Conservation (phyloP, 148 eudicot species). For the Hydrangea macrophylla region DNA sequence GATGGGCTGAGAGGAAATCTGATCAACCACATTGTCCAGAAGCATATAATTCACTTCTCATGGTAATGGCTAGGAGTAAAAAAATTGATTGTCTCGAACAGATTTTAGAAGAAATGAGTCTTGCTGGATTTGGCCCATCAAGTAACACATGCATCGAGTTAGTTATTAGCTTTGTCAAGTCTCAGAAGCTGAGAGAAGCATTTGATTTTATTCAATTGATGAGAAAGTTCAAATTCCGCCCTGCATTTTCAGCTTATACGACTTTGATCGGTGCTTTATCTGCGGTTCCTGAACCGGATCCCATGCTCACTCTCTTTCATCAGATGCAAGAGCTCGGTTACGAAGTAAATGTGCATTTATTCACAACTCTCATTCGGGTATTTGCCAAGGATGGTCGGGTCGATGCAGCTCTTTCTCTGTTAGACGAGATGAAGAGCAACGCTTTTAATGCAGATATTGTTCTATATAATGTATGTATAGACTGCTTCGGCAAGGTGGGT, state of each 20-base stretch:
- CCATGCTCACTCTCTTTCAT: conserved; percentile 67
- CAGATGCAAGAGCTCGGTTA: conserved; percentile 97
- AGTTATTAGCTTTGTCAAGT: conserved; percentile 57
- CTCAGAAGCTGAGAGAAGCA: conserved; percentile 54
- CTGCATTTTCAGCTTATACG: conserved; percentile 91
- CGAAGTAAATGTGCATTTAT: conserved; percentile 77
- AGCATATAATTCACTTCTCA: conserved; percentile 78
- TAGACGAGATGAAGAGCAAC: conserved; percentile 86
- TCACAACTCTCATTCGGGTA: conserved; percentile 76
- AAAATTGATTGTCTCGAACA: conserved; percentile 49
- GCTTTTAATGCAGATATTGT: conserved; percentile 70
- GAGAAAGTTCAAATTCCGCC: conserved; percentile 85
- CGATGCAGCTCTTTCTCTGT: conserved; percentile 79
- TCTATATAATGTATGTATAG: conserved; percentile 90
- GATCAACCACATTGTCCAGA: conserved; percentile 67
- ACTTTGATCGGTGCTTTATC: conserved; percentile 83
- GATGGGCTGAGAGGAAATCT: conserved; percentile 66
- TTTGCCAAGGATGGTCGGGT: conserved; percentile 80
- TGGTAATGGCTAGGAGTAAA: conserved; percentile 68
- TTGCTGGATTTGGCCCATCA: conserved; percentile 80
- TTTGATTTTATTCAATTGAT: conserved; percentile 56
- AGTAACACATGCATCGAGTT: conserved; percentile 59
- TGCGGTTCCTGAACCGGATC: conserved; percentile 55
- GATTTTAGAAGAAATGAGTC: conserved; percentile 89
- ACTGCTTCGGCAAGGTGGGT: conserved; percentile 90